Evolutionary conservation across 1,284 basidiomycete genomes (phyloP), one percentile per base, ranked within the genome.

Genomic region (Ganoderma resinaceum): DNA sequence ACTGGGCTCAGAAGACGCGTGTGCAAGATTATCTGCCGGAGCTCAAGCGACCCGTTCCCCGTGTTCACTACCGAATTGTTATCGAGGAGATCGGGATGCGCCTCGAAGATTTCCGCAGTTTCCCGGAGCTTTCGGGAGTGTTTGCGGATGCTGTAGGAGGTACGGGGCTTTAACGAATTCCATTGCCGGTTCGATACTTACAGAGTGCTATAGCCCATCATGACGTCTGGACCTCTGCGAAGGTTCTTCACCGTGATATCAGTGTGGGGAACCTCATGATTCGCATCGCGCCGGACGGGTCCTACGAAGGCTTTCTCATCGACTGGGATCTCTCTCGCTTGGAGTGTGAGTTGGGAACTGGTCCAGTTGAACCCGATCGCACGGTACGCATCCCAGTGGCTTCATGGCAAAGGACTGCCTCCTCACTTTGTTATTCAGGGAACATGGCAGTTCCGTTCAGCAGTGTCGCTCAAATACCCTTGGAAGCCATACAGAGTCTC

Each of bases 401-500:
- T 40, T 11, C 8, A 4, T 18, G 38, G 7, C 1, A 42, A 7
- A 43, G 20, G 37, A 20, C 11, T 26, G 46, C 35, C 29, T 9
- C 20, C n/a, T 23, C 23, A 20, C 11, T 40, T 8, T 52, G 4
- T 33, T 38, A n/a, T n/a, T 26, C n/a, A 71, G 72, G 70, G 72
- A 0, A 73, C 70, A 1, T 71, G 72, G 72, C 66, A 65, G 20
- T 71, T 66, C 37, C 55, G 52, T 4, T 73, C 72, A 1, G 70
- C 66, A 0, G 7, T 63, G 11, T n/a, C 46, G 9, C 60, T 65
- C 5, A 8, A 5, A n/a, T 63, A 42, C 31, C 72, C 69, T 1
- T 26, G 42, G 14, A 70, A 66, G 26, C 66, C 67, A 0, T 62
- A 68, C 59, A 29, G 52, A n/a, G 16, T 62, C 16, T 65, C 64